Base-by-base conservation (phyloP, 306 rosid genomes). In the Malus asiatica region DNA sequence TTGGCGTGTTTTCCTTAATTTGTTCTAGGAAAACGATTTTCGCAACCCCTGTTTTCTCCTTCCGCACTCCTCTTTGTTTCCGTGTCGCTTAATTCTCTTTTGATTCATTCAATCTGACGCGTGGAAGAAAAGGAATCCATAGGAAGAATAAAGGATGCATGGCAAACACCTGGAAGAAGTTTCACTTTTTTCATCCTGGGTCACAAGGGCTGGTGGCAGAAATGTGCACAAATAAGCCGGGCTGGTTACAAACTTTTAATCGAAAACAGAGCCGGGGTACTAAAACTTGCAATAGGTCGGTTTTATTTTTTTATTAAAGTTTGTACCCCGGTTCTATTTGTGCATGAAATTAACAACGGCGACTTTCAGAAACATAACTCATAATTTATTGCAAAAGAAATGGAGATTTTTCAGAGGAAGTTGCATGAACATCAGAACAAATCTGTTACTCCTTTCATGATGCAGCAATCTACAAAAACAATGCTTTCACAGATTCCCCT, bases 381-480 rank as follows among this genome's bases (percentile, higher is more conserved):
- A 46, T 18, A 62, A 29, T 55, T 35, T 45, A 73, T 66, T 58
- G 68, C 67, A 57, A 66, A 5, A 23, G 55, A 16, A 40, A 35
- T 6, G 72, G 35, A 15, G 61, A 22, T n/a, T 23, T 32, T 57
- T 67, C 18, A 3, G 20, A 27, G 23, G 23, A 22, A 27, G 71
- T 73, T 55, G 25, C 73, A 70, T 52, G 61, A 44, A 53, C 69
- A 72, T 22, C 70, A 71, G 72, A 83, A 57, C 81, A 71, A 48
- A 68, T 45, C 51, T 22, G 69, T 51, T 35, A 20, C 65, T 63
- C 79, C 55, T 62, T n/a, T 59, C 32, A 73, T 23, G 74, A 45
- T 29, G 71, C 29, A 68, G 71, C 38, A 76, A 81, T 79, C 81
- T 79, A 80, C 79, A 83, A 74, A 74, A 66, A 46, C 81, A 71